phyloP scores from a whole-genome alignment of 2,329 filamentous ascomycete genomes.

The Hyphodiscus sp. region DNA sequence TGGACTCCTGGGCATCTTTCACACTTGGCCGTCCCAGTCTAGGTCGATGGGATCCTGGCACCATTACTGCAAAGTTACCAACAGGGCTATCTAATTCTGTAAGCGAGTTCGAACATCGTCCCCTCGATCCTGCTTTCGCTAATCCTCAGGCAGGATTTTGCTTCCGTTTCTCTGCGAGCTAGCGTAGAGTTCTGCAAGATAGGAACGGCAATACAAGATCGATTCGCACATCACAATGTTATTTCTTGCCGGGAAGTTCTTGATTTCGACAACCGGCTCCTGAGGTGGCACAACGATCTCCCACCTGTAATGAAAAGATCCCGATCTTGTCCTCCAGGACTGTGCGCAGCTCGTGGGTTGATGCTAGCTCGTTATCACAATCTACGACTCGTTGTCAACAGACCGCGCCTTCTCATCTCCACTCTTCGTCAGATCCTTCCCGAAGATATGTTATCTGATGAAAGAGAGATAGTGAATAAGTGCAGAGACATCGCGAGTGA shows the following conservation, averaged over 20 bases:
- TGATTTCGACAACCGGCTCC: not conserved
- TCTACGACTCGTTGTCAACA: not conserved
- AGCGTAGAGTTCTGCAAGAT: constrained; percentile 6
- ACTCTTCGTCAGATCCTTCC: not conserved
- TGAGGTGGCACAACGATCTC: not conserved
- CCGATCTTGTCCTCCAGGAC: not conserved
- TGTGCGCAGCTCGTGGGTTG: not conserved
- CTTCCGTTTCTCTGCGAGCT: not conserved
- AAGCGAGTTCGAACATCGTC: not conserved
- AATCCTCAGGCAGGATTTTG: not conserved
- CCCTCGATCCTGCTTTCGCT: not conserved
- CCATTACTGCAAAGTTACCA: constrained; percentile 1
- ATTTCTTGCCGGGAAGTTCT: constrained; percentile 1
- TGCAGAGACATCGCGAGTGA: not conserved
- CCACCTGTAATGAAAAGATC: not conserved
- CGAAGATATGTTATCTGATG: not conserved
- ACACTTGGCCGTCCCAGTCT: constrained; percentile 1
- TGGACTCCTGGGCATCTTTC: not conserved
- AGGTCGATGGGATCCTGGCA: not conserved
- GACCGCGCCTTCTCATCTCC: not conserved
- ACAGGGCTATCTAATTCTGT: not conserved
- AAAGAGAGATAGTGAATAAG: not conserved
- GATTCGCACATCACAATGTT: not conserved
- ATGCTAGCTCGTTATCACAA: not conserved
- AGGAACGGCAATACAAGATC: constrained; percentile 2